Percentiles rank a stretch among this genome's conserved stretches.
phyloP scores from a whole-genome alignment of 2,329 filamentous ascomycete species.

The Aureobasidium vineae region DNA sequence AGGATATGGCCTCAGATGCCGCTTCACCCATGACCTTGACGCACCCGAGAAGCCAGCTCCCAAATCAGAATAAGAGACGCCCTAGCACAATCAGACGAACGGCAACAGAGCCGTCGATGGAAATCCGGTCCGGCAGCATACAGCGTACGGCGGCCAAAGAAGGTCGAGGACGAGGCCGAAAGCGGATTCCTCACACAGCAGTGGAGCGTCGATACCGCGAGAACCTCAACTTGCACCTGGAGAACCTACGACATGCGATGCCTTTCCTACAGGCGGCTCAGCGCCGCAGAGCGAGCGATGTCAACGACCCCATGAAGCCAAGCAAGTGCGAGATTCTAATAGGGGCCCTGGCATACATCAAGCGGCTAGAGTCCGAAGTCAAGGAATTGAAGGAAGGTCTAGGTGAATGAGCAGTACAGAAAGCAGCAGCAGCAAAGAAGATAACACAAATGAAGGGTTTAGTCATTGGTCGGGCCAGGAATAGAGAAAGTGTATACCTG shows the following conservation, averaged over 20 bases:
- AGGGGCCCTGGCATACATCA: conserved; percentile 39
- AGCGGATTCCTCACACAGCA: conserved; percentile 41
- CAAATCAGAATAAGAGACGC: neutral
- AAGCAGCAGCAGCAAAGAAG: neutral
- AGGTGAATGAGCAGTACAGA: neutral
- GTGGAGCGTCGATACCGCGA: conserved; percentile 40
- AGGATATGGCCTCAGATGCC: neutral
- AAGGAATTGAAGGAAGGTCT: conserved; percentile 33
- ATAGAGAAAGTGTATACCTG: neutral
- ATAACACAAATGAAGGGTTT: neutral
- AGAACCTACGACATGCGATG: conserved; percentile 37
- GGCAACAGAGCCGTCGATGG: neutral
- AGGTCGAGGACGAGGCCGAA: conserved; percentile 35
- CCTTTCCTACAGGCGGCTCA: conserved; percentile 34
- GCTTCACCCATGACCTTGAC: conserved; percentile 1
- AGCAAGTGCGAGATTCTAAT: conserved; percentile 41
- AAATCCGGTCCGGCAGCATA: neutral
- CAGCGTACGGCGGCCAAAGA: neutral
- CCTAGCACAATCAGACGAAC: conserved; percentile 15
- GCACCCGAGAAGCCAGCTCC: neutral
- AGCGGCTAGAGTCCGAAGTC: conserved; percentile 35
- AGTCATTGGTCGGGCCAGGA: neutral
- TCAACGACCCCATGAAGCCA: conserved; percentile 32
- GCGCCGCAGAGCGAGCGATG: conserved; percentile 29
- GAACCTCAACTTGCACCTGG: conserved; percentile 40